Evolutionary conservation across 257 asterid genomes (phyloP).

Genomic region (Solanum medicagineum): DNA sequence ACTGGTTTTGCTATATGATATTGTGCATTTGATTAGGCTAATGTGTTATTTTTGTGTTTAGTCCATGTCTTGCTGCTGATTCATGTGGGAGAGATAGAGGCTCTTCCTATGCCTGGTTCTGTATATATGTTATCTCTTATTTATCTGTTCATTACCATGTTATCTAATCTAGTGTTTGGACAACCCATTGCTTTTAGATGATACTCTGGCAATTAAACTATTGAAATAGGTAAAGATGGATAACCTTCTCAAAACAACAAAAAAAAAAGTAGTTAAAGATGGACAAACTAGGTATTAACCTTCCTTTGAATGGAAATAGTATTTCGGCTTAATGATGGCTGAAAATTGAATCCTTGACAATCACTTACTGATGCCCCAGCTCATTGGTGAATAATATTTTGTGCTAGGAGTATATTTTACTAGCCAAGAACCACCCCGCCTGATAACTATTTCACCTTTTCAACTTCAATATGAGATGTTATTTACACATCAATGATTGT

Average conservation of each 20-base stretch:
- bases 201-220: neutral
- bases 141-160: neutral
- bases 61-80: neutral
- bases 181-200: neutral
- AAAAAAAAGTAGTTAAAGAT: neutral
- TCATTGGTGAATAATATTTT: neutral
- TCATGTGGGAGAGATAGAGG: neutral
- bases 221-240: neutral
- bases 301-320: neutral
- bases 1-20: neutral
- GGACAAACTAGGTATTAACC: neutral
- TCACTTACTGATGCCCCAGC: neutral
- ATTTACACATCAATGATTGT: neutral
- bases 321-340: neutral
- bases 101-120: neutral
- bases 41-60: neutral
- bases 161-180: neutral
- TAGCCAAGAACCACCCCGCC: neutral
- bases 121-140: neutral
- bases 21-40: neutral
- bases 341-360: neutral
- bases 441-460: neutral
- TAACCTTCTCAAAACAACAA: neutral
- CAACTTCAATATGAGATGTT: neutral
- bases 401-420: neutral